Evolutionary conservation across 1,284 basidiomycete genomes (phyloP).

Genomic region (Apiotrichum sp.): DNA sequence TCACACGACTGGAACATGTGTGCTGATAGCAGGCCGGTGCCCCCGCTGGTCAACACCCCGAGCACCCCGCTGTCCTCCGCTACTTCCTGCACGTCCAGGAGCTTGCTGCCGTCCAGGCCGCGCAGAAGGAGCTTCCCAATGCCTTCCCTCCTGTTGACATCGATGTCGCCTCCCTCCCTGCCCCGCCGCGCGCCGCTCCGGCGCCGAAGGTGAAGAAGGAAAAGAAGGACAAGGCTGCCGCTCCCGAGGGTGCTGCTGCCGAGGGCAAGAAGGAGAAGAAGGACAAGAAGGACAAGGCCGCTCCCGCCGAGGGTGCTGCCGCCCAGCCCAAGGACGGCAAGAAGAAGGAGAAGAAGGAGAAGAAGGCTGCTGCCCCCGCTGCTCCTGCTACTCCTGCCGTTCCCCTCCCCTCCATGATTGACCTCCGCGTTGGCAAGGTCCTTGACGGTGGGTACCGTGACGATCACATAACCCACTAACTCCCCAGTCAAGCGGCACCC

Average conservation of each 20-base stretch:
- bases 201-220: slow-evolving; percentile 69
- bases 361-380: slow-evolving; percentile 28
- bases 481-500: slow-evolving; percentile 79
- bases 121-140: slow-evolving; percentile 41
- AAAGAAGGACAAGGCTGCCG: slow-evolving; percentile 52
- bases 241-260: slow-evolving; percentile 34
- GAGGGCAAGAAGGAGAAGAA: slow-evolving; percentile 27
- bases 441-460: slow-evolving; percentile 65
- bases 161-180: slow-evolving; percentile 69
- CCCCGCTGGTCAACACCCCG: slow-evolving; percentile 59
- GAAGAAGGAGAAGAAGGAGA: slow-evolving; percentile 55
- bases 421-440: slow-evolving; percentile 83
- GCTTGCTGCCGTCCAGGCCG: slow-evolving; percentile 51
- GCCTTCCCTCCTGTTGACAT: slow-evolving; percentile 59
- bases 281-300: neutral
- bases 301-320: slow-evolving; percentile 24
- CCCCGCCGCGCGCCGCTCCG: slow-evolving; percentile 59
- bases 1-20: too few species aligned
- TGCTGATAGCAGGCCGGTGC: slow-evolving; percentile 19
- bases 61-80: slow-evolving; percentile 72
- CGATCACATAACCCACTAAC: neutral
- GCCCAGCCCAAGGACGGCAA: slow-evolving; percentile 45
- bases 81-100: slow-evolving; percentile 92
- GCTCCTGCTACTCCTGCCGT: slow-evolving; percentile 60
- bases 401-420: slow-evolving; percentile 86